Conservation (phyloP, 169 alveolate species). For the Eimeria sp. region DNA sequence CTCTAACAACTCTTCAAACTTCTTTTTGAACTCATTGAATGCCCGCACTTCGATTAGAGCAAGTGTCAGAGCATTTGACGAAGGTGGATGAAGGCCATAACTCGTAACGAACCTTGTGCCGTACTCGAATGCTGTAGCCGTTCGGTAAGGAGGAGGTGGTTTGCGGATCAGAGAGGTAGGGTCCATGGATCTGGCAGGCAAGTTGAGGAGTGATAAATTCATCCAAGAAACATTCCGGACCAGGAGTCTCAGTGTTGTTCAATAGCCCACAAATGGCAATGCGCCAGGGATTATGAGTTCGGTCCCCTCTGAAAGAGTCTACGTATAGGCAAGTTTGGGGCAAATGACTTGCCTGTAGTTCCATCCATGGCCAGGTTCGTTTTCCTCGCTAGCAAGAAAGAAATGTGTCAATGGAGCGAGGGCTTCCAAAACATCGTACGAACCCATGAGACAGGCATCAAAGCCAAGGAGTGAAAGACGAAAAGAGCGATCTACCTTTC, state of each 20-base stretch:
- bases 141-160: slow-evolving; percentile 68
- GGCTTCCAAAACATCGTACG: slow-evolving; percentile 86
- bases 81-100: slow-evolving; percentile 84
- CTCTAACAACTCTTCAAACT: slow-evolving; percentile 84
- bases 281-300: not conserved
- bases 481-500: slow-evolving; percentile 73
- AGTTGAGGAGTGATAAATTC: not conserved
- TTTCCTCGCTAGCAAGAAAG: slow-evolving; percentile 88
- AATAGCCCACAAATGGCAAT: not conserved
- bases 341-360: slow-evolving; percentile 82
- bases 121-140: slow-evolving; percentile 87
- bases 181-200: slow-evolving; percentile 44
- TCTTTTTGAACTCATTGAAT: slow-evolving; percentile 83
- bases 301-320: not conserved
- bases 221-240: not conserved
- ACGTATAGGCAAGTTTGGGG: not conserved
- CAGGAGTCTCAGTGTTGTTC: not conserved
- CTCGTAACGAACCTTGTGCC: slow-evolving; percentile 81
- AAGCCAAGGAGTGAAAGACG: slow-evolving; percentile 86
- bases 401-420: slow-evolving; percentile 86
- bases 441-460: slow-evolving; percentile 89
- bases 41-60: slow-evolving; percentile 84
- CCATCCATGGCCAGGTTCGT: slow-evolving; percentile 90
- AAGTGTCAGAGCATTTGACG: slow-evolving; percentile 86
- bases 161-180: slow-evolving; percentile 63